phyloP scores from a whole-genome alignment of 768 basidiomycete species.

The Trametes cubensis region DNA sequence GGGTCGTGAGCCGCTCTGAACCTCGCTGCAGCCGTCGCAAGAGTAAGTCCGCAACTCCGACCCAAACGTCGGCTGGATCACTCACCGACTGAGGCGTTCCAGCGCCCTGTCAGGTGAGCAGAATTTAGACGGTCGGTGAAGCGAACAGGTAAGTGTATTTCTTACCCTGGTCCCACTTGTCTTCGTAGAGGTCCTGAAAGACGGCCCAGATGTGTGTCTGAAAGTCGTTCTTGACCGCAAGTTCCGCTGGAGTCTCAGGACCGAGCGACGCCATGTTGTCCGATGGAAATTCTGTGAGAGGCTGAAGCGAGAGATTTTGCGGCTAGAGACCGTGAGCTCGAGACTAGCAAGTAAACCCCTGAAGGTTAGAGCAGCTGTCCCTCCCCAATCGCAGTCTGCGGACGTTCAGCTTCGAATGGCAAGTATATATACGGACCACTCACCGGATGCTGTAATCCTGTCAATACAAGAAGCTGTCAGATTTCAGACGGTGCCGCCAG shows the following conservation, averaged over 20 bases:
- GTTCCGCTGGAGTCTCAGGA: conserved; percentile 29
- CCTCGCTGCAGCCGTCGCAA: conserved; percentile 17
- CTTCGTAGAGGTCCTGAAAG: conserved; percentile 35
- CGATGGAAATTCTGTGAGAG: background rate
- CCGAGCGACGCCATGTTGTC: conserved; percentile 9
- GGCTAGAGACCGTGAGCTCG: background rate
- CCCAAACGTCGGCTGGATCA: background rate
- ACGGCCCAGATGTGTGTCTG: conserved; percentile 30
- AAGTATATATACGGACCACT: conserved; percentile 10
- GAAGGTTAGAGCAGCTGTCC: background rate
- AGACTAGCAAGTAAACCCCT: background rate
- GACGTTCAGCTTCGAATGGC: background rate
- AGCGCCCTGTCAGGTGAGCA: conserved; percentile 15
- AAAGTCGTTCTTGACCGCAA: conserved; percentile 33
- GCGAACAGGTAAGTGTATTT: background rate
- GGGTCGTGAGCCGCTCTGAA: conserved; percentile 32
- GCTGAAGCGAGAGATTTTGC: background rate
- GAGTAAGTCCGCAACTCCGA: conserved; percentile 12
- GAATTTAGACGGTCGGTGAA: background rate
- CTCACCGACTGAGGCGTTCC: conserved; percentile 32
- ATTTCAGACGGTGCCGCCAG: conserved; percentile 13
- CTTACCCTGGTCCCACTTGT: conserved; percentile 36
- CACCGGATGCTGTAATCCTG: conserved; percentile 23
- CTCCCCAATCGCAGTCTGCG: background rate
- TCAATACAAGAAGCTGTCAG: conserved; percentile 23